Evolutionary conservation across 495 filamentous ascomycete species (phyloP), one percentile per base, ranked within the genome.

Genomic region (Penicillium atrosanguineum): DNA sequence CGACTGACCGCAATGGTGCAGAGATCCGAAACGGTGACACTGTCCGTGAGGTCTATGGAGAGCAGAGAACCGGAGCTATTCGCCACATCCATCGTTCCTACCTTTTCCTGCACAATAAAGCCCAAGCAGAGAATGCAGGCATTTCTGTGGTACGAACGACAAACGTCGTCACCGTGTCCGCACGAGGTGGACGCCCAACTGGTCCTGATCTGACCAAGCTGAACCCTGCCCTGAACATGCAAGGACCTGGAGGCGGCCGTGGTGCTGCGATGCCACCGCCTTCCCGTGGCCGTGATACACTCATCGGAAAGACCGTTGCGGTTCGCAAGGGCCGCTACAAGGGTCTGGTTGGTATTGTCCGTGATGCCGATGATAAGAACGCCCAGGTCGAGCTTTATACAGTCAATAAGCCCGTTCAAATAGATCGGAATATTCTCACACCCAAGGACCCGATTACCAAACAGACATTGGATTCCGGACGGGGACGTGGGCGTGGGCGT

Each of bases 351-450:
- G 95, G 95, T 57, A 95, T 96, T 50, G 89, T 99, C 58, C 95
- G 95, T 62, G 91, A 97, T 64, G 84, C 95, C 0, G 92, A 88
- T 0, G 91, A 95, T 52, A 80, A 79, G 0, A 83, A 87, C 55
- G 93, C 89, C 26, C 86, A 91, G 19, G 87, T 99, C 34, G 95
- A 97, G 69, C 76, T 99, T 23, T 92, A 97, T 69, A 88, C 90
- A 20, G 94, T 92, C 70, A 87, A 83, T 71, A 97, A 95, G 77
- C 83, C 86, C 7, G 85, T 97, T 47, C 87, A 84, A 15, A 82
- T 97, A 26, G 78, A 82, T 3, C 94, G 93, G 68, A 84, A 87
- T 5, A 79, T 84, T 48, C 74, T 97, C 8, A 79, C 79, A 1
- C 87, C 94, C 59, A 91, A 89, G 70, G 93, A 99, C 62, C 79